phyloP scores from a whole-genome alignment of 192 early-diverging fungal genomes.

The Backusella parvicylindrica region DNA sequence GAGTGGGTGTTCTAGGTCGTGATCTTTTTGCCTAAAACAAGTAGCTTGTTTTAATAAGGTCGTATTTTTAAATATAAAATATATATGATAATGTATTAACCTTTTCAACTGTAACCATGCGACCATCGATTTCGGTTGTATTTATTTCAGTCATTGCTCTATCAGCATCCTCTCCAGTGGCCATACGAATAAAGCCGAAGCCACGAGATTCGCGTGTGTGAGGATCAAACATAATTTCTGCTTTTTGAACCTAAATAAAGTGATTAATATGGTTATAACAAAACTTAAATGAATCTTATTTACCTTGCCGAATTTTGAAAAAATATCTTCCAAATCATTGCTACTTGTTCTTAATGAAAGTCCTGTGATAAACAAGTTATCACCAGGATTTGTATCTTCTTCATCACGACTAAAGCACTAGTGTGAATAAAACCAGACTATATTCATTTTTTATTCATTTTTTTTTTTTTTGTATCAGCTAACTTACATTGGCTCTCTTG shows the following conservation, averaged over 20 bases:
- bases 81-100: constrained; percentile 17
- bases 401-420: constrained; percentile 12
- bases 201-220: constrained; percentile 80
- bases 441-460: too few relatives aligned
- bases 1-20: constrained; percentile 71
- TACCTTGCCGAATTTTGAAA: constrained; percentile 73
- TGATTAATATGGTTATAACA: neutral
- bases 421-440: neutral
- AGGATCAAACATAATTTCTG: constrained; percentile 75
- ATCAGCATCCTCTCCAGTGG: constrained; percentile 61
- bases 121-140: constrained; percentile 75
- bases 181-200: constrained; percentile 85
- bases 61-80: too few relatives aligned
- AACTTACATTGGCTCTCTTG: constrained; percentile 20
- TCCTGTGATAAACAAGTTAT: constrained; percentile 76
- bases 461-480: neutral
- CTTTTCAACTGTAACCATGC: constrained; percentile 79
- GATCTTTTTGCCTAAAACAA: constrained; percentile 58
- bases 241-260: constrained; percentile 54
- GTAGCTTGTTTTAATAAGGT: too few relatives aligned
- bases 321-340: constrained; percentile 64
- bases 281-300: neutral
- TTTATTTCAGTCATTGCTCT: constrained; percentile 63
- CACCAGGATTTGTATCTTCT: constrained; percentile 53
- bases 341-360: constrained; percentile 57